Evolutionary conservation across 176 grass and related monocot species (phyloP).

Genomic region (Triticum urartu): DNA sequence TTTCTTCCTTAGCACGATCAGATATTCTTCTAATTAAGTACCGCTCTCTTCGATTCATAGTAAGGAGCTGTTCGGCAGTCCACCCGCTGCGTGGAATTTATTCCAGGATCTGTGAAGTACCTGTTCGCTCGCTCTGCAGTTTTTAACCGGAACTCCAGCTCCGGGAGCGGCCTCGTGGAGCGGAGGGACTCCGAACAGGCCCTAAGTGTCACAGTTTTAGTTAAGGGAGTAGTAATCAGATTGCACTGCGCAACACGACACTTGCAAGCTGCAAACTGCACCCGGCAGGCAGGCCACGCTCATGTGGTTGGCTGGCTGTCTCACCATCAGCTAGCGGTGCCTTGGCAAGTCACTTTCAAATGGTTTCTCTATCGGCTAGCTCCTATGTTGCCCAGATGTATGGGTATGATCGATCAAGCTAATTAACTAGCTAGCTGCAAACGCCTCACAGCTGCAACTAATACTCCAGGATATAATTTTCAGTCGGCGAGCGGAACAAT

Average conservation of each 20-base stretch:
- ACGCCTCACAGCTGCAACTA: not conserved
- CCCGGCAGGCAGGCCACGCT: not conserved
- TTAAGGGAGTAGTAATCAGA: not conserved
- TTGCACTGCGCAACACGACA: not conserved
- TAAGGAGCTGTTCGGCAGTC: no score
- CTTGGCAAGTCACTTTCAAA: not conserved
- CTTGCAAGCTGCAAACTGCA: not conserved
- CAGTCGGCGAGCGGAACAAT: not conserved
- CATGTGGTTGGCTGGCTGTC: not conserved
- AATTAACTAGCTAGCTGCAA: not conserved
- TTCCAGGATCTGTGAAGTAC: no score
- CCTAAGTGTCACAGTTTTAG: no score
- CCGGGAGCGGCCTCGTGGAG: no score
- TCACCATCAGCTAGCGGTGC: not conserved
- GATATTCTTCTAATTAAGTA: not conserved
- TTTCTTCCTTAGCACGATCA: not conserved
- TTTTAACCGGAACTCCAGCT: no score
- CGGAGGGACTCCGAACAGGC: no score
- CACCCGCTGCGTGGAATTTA: no score
- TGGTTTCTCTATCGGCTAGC: not conserved
- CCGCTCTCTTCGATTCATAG: no score
- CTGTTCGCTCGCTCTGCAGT: no score
- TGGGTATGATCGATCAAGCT: not conserved
- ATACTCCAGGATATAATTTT: not conserved
- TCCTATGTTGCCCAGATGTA: not conserved